phyloP scores from a whole-genome alignment of 129 eudicot genomes.

The Tagetes patula region DNA sequence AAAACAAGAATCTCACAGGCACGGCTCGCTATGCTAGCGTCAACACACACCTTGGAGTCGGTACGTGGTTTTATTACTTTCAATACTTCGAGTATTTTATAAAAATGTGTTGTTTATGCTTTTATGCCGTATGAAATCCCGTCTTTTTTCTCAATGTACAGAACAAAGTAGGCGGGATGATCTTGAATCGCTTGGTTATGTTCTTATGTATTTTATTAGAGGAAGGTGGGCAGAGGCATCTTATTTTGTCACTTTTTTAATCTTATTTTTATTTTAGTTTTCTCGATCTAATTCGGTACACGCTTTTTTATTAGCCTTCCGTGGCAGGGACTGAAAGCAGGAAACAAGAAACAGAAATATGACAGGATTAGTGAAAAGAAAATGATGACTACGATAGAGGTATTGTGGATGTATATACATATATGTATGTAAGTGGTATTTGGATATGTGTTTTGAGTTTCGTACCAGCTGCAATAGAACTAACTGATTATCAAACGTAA shows the following conservation, averaged over 20 bases:
- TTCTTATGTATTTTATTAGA: conserved; percentile 94
- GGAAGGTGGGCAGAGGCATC: conserved; percentile 63
- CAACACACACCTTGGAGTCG: conserved; percentile 94
- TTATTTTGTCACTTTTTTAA: neutral
- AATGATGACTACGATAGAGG: conserved; percentile 93
- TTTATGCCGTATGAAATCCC: neutral
- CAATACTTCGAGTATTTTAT: neutral
- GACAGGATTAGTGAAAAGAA: conserved; percentile 95
- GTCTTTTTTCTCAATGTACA: conserved; percentile 25
- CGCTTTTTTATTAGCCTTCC: conserved; percentile 65
- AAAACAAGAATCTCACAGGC: conserved; percentile 96
- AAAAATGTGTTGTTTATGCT: neutral
- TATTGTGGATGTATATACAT: conserved; percentile 1
- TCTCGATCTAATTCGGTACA: neutral
- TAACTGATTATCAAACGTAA: too few relatives aligned
- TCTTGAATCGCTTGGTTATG: conserved; percentile 97
- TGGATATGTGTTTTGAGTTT: neutral
- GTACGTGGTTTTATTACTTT: conserved; percentile 41
- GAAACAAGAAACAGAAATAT: conserved; percentile 95
- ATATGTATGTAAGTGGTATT: neutral
- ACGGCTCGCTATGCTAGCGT: conserved; percentile 99
- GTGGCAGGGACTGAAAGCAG: conserved; percentile 98
- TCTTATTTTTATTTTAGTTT: neutral
- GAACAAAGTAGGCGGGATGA: conserved; percentile 99
- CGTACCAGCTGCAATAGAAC: too few relatives aligned